These are phyloP conservation scores for Sclerotinia borealis DNA, from an alignment of 2,329 filamentous ascomycete genomes.

Conservation along the genomic window DNA sequence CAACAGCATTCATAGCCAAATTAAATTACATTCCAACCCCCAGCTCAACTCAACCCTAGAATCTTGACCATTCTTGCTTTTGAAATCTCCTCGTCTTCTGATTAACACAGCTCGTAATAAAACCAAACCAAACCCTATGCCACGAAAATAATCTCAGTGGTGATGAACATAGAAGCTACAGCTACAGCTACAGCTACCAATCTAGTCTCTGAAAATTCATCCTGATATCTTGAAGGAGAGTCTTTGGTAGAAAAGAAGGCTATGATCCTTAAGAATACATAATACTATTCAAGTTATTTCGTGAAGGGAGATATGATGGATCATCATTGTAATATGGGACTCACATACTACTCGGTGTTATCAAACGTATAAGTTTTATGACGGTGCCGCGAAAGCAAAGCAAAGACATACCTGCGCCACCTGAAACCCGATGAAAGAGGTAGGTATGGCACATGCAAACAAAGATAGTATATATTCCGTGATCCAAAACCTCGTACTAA, in stretches of 20 bases:
- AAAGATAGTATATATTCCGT: neutral
- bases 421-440: neutral
- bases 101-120: neutral
- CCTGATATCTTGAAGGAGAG: neutral
- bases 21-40: neutral
- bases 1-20: neutral
- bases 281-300: too few species aligned
- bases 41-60: too few species aligned
- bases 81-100: neutral
- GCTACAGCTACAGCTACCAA: neutral
- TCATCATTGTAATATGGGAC: too few species aligned
- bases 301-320: neutral
- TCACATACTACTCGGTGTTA: too few species aligned
- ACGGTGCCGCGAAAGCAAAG: too few species aligned
- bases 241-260: neutral
- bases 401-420: neutral
- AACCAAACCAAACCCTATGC: neutral
- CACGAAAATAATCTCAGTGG: neutral
- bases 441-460: neutral
- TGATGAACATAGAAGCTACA: neutral
- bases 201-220: neutral
- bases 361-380: too few species aligned
- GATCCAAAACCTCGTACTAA: neutral
- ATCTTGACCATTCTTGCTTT: neutral
- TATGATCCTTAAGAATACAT: neutral